Conservation (phyloP, 192 early-diverging fungal genomes). For the Mortierella claussenii region DNA sequence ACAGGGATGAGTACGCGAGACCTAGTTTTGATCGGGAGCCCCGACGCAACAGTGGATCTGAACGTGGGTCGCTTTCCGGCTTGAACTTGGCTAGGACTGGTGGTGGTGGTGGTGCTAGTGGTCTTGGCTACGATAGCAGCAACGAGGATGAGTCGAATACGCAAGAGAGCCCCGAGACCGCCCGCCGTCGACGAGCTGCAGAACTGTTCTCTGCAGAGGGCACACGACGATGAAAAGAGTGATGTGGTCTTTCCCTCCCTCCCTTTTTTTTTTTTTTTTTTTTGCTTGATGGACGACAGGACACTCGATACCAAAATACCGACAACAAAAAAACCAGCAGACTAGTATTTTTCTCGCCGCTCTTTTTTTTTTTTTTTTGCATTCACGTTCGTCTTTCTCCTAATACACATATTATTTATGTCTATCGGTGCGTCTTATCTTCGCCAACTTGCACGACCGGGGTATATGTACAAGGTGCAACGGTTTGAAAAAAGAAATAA, state of each 20-base stretch:
- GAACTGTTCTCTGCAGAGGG: slow-evolving; percentile 46
- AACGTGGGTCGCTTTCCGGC: slow-evolving; percentile 17
- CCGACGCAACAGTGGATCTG: slow-evolving; percentile 30
- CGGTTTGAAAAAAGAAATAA: too few relatives aligned
- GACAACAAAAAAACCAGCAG: neutral
- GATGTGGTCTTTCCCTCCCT: too few relatives aligned
- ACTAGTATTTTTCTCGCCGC: too few relatives aligned
- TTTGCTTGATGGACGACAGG: too few relatives aligned
- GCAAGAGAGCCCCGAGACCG: slow-evolving; percentile 29
- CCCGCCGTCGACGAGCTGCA: slow-evolving; percentile 39
- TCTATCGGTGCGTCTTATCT: too few relatives aligned
- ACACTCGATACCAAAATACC: neutral
- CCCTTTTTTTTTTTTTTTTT: too few relatives aligned
- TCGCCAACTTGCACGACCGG: too few relatives aligned
- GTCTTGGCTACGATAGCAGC: slow-evolving; percentile 22
- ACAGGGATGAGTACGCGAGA: slow-evolving; percentile 33
- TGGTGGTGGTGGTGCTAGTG: slow-evolving; percentile 2
- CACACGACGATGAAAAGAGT: slow-evolving; percentile 14
- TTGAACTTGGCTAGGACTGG: slow-evolving; percentile 3
- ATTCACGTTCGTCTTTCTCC: neutral
- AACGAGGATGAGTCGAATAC: slow-evolving; percentile 8
- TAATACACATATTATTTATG: too few relatives aligned
- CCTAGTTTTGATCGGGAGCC: slow-evolving; percentile 39
- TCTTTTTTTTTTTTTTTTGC: neutral
- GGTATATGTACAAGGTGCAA: too few relatives aligned